phyloP scores from a whole-genome alignment of 129 eudicot species.

The Tagetes patula region DNA sequence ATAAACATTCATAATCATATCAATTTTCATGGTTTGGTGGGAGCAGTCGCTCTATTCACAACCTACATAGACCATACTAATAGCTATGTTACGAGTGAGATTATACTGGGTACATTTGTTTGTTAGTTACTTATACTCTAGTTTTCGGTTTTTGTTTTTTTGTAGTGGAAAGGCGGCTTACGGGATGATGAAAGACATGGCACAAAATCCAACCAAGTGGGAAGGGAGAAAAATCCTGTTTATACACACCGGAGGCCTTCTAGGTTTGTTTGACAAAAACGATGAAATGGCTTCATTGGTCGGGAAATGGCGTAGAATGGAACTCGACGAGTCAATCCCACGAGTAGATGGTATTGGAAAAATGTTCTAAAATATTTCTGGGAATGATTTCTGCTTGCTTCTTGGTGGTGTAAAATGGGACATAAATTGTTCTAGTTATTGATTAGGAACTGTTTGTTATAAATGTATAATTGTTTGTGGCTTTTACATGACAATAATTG shows the following conservation, averaged over 20 bases:
- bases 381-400: slow-evolving; percentile 12
- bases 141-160: background rate
- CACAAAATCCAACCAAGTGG: slow-evolving; percentile 72
- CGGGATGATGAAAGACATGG: slow-evolving; percentile 88
- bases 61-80: too few relatives aligned
- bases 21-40: background rate
- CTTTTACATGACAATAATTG: slow-evolving; percentile 11
- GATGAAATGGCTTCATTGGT: slow-evolving; percentile 58
- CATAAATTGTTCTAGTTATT: background rate
- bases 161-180: slow-evolving; percentile 91
- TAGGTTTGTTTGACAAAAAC: slow-evolving; percentile 81
- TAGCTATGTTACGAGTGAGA: too few relatives aligned
- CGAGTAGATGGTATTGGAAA: slow-evolving; percentile 83
- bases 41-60: too few relatives aligned
- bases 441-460: background rate
- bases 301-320: slow-evolving; percentile 77
- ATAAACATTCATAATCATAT: background rate
- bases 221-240: slow-evolving; percentile 81
- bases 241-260: slow-evolving; percentile 95
- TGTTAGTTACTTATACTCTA: background rate
- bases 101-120: too few relatives aligned
- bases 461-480: background rate
- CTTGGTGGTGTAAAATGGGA: background rate
- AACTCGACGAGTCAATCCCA: slow-evolving; percentile 63
- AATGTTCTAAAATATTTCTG: slow-evolving; percentile 52